Evolutionary conservation across 2,329 filamentous ascomycete genomes (phyloP).

Genomic region (Hymenoscyphus linearis): DNA sequence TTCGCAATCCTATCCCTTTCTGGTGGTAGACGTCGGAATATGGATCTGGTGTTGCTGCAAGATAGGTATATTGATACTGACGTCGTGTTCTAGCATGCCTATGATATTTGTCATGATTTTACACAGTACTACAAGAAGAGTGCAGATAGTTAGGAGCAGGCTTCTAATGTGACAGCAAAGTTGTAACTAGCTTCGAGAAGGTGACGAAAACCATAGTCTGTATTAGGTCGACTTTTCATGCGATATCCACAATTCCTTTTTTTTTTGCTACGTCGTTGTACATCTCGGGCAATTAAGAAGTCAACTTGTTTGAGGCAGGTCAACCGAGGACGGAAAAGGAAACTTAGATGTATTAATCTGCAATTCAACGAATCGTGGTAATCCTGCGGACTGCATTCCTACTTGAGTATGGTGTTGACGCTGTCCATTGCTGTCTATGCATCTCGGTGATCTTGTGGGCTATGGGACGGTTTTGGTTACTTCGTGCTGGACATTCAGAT

Average conservation of each 20-base stretch:
- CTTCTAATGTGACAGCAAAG: neutral
- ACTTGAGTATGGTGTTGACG: too few relatives aligned
- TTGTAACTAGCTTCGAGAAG: neutral
- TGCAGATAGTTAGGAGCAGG: neutral
- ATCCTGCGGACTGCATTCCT: too few relatives aligned
- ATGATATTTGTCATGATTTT: constrained; percentile 8
- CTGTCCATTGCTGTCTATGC: neutral
- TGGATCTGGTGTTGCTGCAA: neutral
- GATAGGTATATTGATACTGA: constrained; percentile 1
- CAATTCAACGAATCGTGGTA: neutral
- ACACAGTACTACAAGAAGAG: neutral
- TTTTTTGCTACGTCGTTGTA: too few relatives aligned
- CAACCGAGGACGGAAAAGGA: neutral
- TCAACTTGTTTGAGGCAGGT: neutral
- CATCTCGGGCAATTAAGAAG: too few relatives aligned
- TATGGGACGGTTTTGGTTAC: neutral
- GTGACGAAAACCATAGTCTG: neutral
- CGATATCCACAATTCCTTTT: neutral
- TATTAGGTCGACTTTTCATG: neutral
- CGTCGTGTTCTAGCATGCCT: neutral
- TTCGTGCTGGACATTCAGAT: neutral
- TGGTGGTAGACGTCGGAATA: too few relatives aligned
- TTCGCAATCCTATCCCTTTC: neutral
- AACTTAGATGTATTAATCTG: neutral
- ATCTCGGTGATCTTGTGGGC: neutral